phyloP scores from a whole-genome alignment of 2,329 filamentous ascomycete species.

The Botrytis fragariae region DNA sequence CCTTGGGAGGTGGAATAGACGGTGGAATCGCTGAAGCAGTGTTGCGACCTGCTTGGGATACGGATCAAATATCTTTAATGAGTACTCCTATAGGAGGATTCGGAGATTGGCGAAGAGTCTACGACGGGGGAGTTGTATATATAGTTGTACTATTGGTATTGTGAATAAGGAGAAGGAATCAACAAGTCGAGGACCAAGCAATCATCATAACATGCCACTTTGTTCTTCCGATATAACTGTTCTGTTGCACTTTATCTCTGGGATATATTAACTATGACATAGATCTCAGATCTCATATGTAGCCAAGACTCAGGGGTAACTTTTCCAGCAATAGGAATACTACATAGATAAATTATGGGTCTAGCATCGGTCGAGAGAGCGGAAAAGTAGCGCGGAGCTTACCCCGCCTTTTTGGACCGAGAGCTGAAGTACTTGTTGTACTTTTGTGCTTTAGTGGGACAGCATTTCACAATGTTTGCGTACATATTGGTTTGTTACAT shows the following conservation, averaged over 20 bases:
- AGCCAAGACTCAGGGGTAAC: constrained; percentile 8
- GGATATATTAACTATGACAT: constrained; percentile 2
- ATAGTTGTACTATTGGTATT: background rate
- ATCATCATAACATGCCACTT: background rate
- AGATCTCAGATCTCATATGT: background rate
- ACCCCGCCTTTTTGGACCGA: constrained; percentile 11
- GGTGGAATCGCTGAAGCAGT: background rate
- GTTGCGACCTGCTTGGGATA: background rate
- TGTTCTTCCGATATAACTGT: background rate
- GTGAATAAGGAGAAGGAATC: constrained; percentile 3
- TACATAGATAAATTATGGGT: background rate
- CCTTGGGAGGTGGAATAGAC: background rate
- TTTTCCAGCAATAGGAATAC: background rate
- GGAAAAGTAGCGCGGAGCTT: background rate
- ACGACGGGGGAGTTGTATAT: background rate
- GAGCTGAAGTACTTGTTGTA: background rate
- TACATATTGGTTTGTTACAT: background rate
- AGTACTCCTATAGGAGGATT: background rate
- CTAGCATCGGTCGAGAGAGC: background rate
- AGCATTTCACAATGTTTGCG: background rate
- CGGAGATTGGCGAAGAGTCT: background rate
- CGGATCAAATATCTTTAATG: background rate
- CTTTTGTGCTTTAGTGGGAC: background rate
- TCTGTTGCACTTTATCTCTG: background rate
- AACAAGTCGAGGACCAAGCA: background rate